Base-by-base conservation (phyloP, 441 rosid species). In the Gossypium aridum region DNA sequence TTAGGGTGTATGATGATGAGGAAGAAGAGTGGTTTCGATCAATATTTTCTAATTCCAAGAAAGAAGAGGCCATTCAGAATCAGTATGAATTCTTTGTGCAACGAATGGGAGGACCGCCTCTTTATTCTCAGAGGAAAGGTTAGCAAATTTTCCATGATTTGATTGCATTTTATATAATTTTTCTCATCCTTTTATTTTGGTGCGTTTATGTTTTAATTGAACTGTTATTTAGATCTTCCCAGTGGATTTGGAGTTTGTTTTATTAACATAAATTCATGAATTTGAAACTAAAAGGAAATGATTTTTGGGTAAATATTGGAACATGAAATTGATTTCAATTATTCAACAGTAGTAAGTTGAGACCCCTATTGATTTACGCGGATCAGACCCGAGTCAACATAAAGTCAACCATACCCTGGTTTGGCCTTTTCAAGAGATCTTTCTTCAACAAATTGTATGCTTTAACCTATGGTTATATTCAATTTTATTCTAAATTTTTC, bases 101-200 rank as follows among this genome's bases (percentile, higher is more conserved):
- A 85, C 83, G 97, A 76, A 91, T 94, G 99, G 99, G 98, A 19
- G 97, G 98, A 0, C 97, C 97, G 68, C 90, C 92, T 64, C 82
- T 94, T 76, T 94, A 83, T 75, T 94, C 97, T 26, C 94, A 94
- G 75, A 82, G 98, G 64, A 94, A 84, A 89, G 98, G 98, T 94
- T 37, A 1, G 79, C 20, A n/a, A 14, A 63, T 4, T 70, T 74
- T 0, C 43, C 37, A 14, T 54, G 0, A 20, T 59, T 23, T 20
- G 13, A 19, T 55, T 55, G 13, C 63, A 12, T 23, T 59, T 59
- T 23, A 12, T 23, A 23, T 4, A 31, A 22, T 4, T 57, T 57
- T 19, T 19, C 1, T 51, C 16, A 51, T 55, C 10, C 7, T 9
- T 23, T 12, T 60, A 17, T 49, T 19, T 70, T 31, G 37, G 39